Evolutionary conservation across 2,329 filamentous ascomycete genomes (phyloP).

Genomic region (Neoscytalidium dimidiatum): DNA sequence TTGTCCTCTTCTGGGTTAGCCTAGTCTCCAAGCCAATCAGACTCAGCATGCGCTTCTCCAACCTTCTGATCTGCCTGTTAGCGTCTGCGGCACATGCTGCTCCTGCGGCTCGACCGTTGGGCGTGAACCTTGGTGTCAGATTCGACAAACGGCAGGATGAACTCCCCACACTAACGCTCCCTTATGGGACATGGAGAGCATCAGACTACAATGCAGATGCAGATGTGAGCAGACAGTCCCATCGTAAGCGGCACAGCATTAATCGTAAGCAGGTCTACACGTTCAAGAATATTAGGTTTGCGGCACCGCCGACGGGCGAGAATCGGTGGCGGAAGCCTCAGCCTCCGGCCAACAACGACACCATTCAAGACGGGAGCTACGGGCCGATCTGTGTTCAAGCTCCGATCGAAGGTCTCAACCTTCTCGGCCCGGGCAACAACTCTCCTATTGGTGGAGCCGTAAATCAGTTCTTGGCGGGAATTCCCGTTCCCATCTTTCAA

Average conservation of each 20-base stretch:
- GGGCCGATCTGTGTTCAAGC: constrained; percentile 19
- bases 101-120: not conserved
- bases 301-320: constrained; percentile 35
- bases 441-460: constrained; percentile 14
- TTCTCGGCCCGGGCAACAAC: constrained; percentile 18
- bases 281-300: constrained; percentile 32
- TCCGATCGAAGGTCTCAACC: constrained; percentile 9
- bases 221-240: not conserved
- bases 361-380: constrained; percentile 20
- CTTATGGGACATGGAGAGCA: constrained; percentile 15
- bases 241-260: not conserved
- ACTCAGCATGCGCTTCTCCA: not conserved
- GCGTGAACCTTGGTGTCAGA: constrained; percentile 2
- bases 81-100: not conserved
- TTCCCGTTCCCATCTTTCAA: constrained; percentile 6
- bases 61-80: not conserved
- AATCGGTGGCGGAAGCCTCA: constrained; percentile 25
- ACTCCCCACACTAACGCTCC: constrained; percentile 12
- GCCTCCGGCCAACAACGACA: constrained; percentile 11
- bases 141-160: constrained; percentile 17
- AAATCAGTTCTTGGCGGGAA: constrained; percentile 12
- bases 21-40: not conserved
- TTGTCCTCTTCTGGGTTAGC: not conserved
- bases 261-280: constrained; percentile 19
- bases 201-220: constrained; percentile 15